phyloP scores from a whole-genome alignment of 2,329 filamentous ascomycete species.

The Trichoderma simmonsii region DNA sequence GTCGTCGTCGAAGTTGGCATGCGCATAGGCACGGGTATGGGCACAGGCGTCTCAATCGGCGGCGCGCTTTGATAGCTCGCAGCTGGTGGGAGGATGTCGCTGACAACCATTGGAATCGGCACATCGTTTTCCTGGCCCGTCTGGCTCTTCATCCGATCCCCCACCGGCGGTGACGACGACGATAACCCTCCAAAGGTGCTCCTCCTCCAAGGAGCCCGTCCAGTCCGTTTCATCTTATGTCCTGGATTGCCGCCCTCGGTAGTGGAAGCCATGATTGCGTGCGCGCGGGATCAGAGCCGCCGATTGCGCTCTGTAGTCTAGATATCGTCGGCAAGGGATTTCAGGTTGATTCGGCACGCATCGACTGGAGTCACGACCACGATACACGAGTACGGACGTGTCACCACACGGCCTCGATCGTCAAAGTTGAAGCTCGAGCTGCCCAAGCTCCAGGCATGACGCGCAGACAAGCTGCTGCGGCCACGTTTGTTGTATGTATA shows the following conservation, averaged over 20 bases:
- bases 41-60: not conserved
- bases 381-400: not conserved
- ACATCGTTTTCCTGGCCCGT: not conserved
- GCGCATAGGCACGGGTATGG: not conserved
- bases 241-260: not conserved
- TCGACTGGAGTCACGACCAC: not conserved
- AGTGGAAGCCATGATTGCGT: not conserved
- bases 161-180: not conserved
- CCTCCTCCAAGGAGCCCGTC: slow-evolving; percentile 5
- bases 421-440: not conserved
- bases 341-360: not conserved
- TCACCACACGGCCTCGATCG: not conserved
- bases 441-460: not conserved
- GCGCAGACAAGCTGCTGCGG: not conserved
- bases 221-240: slow-evolving; percentile 20
- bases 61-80: not conserved
- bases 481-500: not conserved
- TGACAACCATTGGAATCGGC: slow-evolving; percentile 23
- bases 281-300: not conserved
- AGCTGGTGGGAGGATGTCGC: slow-evolving; percentile 22
- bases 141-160: not conserved
- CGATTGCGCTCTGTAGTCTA: not conserved
- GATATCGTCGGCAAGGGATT: not conserved
- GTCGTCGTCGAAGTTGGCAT: not conserved
- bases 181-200: not conserved